Conservation (phyloP, 805 yeast species). For the Candida adriatica region DNA sequence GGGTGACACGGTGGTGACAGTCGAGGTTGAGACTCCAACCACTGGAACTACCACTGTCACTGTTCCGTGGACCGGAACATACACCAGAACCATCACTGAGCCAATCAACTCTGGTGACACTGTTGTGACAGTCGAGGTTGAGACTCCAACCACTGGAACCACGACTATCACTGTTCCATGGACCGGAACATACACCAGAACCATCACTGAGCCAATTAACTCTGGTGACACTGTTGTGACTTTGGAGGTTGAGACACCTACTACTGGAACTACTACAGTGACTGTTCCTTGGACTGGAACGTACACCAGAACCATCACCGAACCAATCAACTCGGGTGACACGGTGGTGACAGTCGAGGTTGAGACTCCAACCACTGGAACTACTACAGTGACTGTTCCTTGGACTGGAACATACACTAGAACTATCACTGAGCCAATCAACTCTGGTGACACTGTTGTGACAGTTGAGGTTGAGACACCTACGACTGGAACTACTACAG, state of each 20-base stretch:
- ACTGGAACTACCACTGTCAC: not conserved
- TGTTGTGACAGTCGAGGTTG: not conserved
- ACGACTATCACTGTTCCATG: constrained; percentile 4
- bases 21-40: not conserved
- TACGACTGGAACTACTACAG: not conserved
- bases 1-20: not conserved
- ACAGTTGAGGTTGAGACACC: not conserved
- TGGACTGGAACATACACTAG: not conserved
- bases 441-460: not conserved
- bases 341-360: constrained; percentile 1
- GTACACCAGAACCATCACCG: not conserved
- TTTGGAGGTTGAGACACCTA: constrained; percentile 5
- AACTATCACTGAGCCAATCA: not conserved
- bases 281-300: not conserved
- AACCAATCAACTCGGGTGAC: not conserved
- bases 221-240: constrained; percentile 9
- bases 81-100: not conserved
- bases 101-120: not conserved
- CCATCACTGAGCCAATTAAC: constrained; percentile 7
- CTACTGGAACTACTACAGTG: not conserved
- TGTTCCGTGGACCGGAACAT: not conserved
- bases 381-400: not conserved
- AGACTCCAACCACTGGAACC: not conserved
- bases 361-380: constrained; percentile 1
- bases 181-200: constrained; percentile 9